Evolutionary conservation across 2,329 filamentous ascomycete genomes (phyloP).

Genomic region (Escovopsis weberi): DNA sequence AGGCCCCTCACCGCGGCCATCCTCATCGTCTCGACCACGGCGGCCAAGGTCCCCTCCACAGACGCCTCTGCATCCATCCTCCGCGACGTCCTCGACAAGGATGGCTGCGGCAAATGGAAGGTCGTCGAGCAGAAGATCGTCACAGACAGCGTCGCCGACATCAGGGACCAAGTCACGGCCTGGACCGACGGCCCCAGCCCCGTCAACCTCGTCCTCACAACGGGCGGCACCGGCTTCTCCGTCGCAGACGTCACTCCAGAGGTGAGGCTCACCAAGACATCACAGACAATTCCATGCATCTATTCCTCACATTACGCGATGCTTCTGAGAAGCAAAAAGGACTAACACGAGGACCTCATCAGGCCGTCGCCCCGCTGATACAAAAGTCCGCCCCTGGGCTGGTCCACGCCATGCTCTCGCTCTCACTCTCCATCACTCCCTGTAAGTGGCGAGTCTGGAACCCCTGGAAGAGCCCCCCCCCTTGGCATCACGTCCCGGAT

Average conservation of each 20-base stretch:
- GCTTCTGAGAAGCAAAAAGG: no score
- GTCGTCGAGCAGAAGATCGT: conserved; percentile 60
- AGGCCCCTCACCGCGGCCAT: conserved; percentile 54
- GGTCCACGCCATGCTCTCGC: conserved; percentile 86
- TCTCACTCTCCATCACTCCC: conserved; percentile 73
- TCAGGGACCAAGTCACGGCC: conserved; percentile 55
- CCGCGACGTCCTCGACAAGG: conserved; percentile 50
- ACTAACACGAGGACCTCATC: neutral
- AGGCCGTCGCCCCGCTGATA: conserved; percentile 68
- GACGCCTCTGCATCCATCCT: conserved; percentile 60
- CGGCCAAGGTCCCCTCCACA: conserved; percentile 60
- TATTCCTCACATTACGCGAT: neutral
- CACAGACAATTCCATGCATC: neutral
- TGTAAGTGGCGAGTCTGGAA: conserved; percentile 51
- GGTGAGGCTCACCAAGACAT: conserved; percentile 34
- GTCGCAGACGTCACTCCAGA: conserved; percentile 77
- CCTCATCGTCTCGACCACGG: conserved; percentile 83
- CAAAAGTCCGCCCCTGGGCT: conserved; percentile 79
- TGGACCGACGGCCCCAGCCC: conserved; percentile 56
- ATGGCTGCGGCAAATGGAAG: conserved; percentile 58
- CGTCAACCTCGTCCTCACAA: conserved; percentile 70
- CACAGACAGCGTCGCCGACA: conserved; percentile 57
- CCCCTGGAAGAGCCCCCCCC: no score
- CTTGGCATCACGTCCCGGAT: no score
- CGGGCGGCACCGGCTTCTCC: conserved; percentile 88